Percentiles rank a stretch among this genome's conserved stretches.
These are phyloP conservation scores for Torrubiellomyces zombiae DNA, from an alignment of 2,329 filamentous ascomycete species.

Conservation along the genomic window DNA sequence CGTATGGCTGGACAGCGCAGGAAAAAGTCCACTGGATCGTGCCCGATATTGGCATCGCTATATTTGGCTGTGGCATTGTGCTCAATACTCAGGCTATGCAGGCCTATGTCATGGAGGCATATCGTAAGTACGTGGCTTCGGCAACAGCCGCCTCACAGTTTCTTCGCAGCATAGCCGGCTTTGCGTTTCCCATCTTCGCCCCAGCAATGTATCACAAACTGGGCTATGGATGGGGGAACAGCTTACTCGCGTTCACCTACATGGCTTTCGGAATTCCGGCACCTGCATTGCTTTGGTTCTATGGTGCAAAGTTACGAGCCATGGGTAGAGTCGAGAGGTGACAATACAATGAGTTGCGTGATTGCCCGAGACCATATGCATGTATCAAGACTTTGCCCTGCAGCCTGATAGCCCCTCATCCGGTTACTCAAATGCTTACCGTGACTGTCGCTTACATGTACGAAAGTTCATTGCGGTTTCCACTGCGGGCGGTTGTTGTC, in stretches of 20 bases:
- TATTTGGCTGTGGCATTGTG: slow-evolving; percentile 1
- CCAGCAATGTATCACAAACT: slow-evolving; percentile 6
- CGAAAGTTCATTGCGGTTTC: no score
- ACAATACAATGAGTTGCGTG: no score
- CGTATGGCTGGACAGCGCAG: slow-evolving; percentile 30
- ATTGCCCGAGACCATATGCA: no score
- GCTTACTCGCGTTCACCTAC: slow-evolving; percentile 1
- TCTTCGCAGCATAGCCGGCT: slow-evolving; percentile 7
- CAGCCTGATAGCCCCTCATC: no score
- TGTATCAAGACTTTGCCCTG: no score
- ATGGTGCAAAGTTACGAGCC: slow-evolving; percentile 1
- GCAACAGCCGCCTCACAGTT: slow-evolving; percentile 7
- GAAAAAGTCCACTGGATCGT: slow-evolving; percentile 11
- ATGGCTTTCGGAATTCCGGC: slow-evolving; percentile 1
- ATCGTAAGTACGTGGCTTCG: slow-evolving; percentile 7
- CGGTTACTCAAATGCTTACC: no score
- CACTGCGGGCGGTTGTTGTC: no score
- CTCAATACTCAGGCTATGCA: slow-evolving; percentile 3
- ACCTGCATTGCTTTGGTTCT: slow-evolving; percentile 2
- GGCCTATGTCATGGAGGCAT: slow-evolving; percentile 6
- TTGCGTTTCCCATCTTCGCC: slow-evolving; percentile 9
- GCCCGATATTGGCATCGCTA: slow-evolving; percentile 1
- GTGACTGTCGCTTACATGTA: no score
- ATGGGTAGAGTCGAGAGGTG: no score
- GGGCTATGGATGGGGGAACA: slow-evolving; percentile 7